A percentile compares a stretch with the other conserved stretches of the same genome.
Conservation (phyloP, 1,139 yeast genomes). For the Lodderomyces margitis region DNA sequence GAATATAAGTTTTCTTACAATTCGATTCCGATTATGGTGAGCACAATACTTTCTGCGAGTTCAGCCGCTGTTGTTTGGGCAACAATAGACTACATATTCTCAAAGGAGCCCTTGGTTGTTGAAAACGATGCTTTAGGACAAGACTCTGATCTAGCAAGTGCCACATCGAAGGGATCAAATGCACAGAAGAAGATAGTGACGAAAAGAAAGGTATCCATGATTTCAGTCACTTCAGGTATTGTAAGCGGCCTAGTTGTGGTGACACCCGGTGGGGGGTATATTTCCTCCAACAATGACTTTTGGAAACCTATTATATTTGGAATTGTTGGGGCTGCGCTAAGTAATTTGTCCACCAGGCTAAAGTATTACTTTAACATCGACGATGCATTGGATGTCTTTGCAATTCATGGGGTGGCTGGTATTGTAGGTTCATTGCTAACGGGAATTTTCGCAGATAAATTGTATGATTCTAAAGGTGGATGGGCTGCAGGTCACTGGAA, state of each 20-base stretch:
- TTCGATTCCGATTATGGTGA: conserved; percentile 35
- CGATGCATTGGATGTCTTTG: conserved; percentile 47
- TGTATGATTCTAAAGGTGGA: conserved; percentile 42
- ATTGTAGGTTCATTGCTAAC: conserved; percentile 42
- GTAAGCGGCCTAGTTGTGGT: conserved; percentile 46
- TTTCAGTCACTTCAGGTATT: conserved; percentile 43
- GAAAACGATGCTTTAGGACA: no score
- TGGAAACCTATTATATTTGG: conserved; percentile 47
- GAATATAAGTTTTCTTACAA: conserved; percentile 38
- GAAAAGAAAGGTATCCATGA: conserved; percentile 36
- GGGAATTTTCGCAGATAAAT: conserved; percentile 39
- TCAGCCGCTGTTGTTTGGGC: conserved; percentile 40
- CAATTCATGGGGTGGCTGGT: conserved; percentile 47
- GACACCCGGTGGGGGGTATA: conserved; percentile 48
- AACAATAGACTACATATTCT: conserved; percentile 39
- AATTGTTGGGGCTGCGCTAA: conserved; percentile 33
- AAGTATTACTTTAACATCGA: conserved; percentile 41
- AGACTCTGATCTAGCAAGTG: conserved; percentile 4
- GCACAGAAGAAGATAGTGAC: conserved; percentile 19
- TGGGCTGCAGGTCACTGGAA: conserved; percentile 48
- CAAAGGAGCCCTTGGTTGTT: conserved; percentile 38
- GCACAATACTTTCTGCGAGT: conserved; percentile 35
- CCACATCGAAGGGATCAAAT: conserved; percentile 6
- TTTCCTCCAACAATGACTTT: conserved; percentile 34
- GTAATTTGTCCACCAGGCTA: conserved; percentile 42